Conservation (phyloP, 2,329 filamentous ascomycete species). For the Paecilomyces dactylethromorphus region DNA sequence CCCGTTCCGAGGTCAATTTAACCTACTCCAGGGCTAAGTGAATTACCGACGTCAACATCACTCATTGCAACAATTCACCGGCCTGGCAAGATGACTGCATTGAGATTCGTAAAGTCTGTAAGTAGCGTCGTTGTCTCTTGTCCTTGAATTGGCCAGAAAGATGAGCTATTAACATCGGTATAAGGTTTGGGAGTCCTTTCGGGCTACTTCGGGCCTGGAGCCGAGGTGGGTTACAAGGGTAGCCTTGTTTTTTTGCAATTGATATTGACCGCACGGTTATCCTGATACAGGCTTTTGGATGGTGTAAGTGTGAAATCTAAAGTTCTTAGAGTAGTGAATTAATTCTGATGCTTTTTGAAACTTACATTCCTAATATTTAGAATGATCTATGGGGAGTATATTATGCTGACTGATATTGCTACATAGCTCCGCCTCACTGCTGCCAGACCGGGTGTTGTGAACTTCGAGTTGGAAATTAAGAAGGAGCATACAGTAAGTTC, state of each 20-base stretch:
- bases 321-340: not conserved
- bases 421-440: constrained; percentile 54
- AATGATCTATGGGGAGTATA: not conserved
- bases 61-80: not conserved
- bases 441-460: constrained; percentile 55
- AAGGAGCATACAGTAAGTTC: constrained; percentile 56
- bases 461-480: constrained; percentile 58
- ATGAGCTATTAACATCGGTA: constrained; percentile 13
- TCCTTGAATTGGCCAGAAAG: not conserved
- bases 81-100: constrained; percentile 39
- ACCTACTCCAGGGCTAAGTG: not conserved
- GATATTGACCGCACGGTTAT: not conserved
- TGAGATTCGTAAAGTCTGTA: constrained; percentile 61
- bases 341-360: not conserved
- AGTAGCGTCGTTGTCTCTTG: constrained; percentile 16
- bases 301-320: constrained; percentile 27
- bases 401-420: not conserved
- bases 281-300: constrained; percentile 26
- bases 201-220: constrained; percentile 78
- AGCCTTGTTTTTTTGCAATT: not conserved
- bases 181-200: constrained; percentile 80
- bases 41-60: not conserved
- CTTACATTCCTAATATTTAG: not conserved
- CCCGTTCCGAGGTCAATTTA: not conserved
- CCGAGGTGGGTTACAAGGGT: constrained; percentile 57